Evolutionary conservation across 2,329 filamentous ascomycete species (phyloP), one percentile per base, ranked within the genome.

Genomic region (Aspergillus calidoustus): DNA sequence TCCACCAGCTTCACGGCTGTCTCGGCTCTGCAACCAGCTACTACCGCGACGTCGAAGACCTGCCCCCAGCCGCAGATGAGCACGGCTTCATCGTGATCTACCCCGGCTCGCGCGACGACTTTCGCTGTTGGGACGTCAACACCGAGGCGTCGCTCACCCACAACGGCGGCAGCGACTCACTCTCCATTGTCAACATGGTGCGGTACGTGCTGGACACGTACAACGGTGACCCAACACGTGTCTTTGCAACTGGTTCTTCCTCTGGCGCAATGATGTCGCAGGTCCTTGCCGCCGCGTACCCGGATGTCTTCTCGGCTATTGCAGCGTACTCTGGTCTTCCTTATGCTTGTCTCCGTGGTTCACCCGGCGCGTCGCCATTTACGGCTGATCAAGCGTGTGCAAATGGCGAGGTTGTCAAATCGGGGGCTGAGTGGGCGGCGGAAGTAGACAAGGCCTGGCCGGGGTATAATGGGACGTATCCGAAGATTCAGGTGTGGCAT

Each of bases 131-230:
- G 60, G 60, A 62, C 44, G 54, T 62, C 7, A 41, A 47, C 2
- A 54, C 23, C 5, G 44, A 13, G 1, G 50, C 43, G 4, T 58
- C 54, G 7, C 49, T 62, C 7, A 58, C 60, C 7, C 60, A 62
- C 51, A 54, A 58, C n/a, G 55, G 55, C 9, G 60, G 60, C 8
- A 62, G 60, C 31, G 60, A 62, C 54, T 54, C 49, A 15, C 51
- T 46, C 23, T 62, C 60, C 11, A 62, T 62, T 17, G 60, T 59
- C 11, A 62, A 58, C 38, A 62, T 62, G 60, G 60, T 62, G 4
- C 31, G 41, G 7, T 58, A 62, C 9, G 31, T 25, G 4, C 13
- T 62, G 0, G 28, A 31, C 7, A 22, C 31, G 3, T 62, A 62
- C 31, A 50, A 34, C 22, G 60, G 28, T 3, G 55, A 62, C 44